Percentiles rank a stretch among this genome's conserved stretches.
phyloP scores from a whole-genome alignment of 805 yeast species.

The Cyberlindnera amylophila region DNA sequence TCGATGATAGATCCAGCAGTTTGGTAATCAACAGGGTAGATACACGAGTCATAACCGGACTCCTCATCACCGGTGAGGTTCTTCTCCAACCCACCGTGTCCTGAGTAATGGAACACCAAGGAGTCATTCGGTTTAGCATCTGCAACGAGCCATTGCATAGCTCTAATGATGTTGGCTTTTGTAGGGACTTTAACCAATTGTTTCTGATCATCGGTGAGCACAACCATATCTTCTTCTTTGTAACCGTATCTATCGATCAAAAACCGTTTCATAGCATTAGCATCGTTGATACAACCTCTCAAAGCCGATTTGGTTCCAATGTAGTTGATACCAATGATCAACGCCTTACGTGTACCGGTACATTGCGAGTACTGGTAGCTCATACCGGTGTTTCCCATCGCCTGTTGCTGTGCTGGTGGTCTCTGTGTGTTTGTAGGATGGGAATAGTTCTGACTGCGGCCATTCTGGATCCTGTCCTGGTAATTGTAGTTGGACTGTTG shows the following conservation, averaged over 20 bases:
- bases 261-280: conserved; percentile 40
- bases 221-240: conserved; percentile 38
- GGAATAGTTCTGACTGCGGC: conserved; percentile 1
- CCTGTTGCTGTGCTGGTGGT: conserved; percentile 22
- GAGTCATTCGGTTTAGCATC: conserved; percentile 60
- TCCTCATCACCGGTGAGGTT: conserved; percentile 63
- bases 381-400: conserved; percentile 19
- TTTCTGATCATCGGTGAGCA: conserved; percentile 44
- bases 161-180: conserved; percentile 58
- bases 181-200: conserved; percentile 46
- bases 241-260: conserved; percentile 28
- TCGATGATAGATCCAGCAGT: conserved; percentile 60
- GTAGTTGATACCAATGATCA: conserved; percentile 67
- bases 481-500: not conserved
- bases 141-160: conserved; percentile 71
- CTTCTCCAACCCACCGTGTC: conserved; percentile 67
- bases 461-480: conserved; percentile 4
- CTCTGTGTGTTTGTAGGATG: conserved; percentile 16
- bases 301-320: conserved; percentile 51
- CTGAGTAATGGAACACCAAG: conserved; percentile 67
- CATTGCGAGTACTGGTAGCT: conserved; percentile 50
- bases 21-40: conserved; percentile 63
- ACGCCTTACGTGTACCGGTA: conserved; percentile 59
- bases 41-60: conserved; percentile 58
- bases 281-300: conserved; percentile 72